Percentiles rank a stretch among this genome's conserved stretches.
Evolutionary conservation across 2,329 filamentous ascomycete species (phyloP).

Genomic region (Elsinoe necatrix): DNA sequence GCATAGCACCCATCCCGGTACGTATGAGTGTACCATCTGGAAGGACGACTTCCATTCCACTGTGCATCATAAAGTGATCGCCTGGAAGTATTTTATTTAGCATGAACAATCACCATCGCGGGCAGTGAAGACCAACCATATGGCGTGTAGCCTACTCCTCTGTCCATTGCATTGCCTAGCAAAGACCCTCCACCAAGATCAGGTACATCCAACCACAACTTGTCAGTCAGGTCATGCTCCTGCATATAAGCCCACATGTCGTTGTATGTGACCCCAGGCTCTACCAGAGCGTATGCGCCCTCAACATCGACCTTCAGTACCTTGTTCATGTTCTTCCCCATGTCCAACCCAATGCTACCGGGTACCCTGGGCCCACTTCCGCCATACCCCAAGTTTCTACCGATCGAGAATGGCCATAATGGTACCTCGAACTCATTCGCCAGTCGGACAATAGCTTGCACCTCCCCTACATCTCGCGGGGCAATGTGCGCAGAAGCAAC

Average conservation of each 20-base stretch:
- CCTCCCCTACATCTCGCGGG: slow-evolving; percentile 34
- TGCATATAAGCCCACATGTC: slow-evolving; percentile 45
- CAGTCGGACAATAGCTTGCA: slow-evolving; percentile 40
- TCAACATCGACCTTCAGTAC: slow-evolving; percentile 45
- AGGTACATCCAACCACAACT: slow-evolving; percentile 37
- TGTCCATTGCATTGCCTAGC: slow-evolving; percentile 30
- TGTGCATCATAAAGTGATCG: slow-evolving; percentile 34
- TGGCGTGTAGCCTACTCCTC: slow-evolving; percentile 31
- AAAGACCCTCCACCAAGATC: slow-evolving; percentile 31
- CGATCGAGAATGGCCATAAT: slow-evolving; percentile 43
- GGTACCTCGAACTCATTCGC: slow-evolving; percentile 41
- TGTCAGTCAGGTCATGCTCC: slow-evolving; percentile 30
- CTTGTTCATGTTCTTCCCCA: slow-evolving; percentile 47
- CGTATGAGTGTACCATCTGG: slow-evolving; percentile 39
- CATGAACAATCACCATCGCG: too few relatives aligned
- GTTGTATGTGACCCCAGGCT: slow-evolving; percentile 49
- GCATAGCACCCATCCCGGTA: slow-evolving; percentile 41
- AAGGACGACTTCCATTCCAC: slow-evolving; percentile 40
- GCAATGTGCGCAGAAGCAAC: slow-evolving; percentile 37
- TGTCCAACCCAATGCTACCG: slow-evolving; percentile 44
- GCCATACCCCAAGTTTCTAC: slow-evolving; percentile 47
- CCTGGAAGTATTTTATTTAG: slow-evolving; percentile 11
- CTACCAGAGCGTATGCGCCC: slow-evolving; percentile 44
- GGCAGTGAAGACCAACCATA: too few relatives aligned
- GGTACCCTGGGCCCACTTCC: slow-evolving; percentile 47